phyloP scores from a whole-genome alignment of 306 rosid species.

The Gillenia trifoliata region DNA sequence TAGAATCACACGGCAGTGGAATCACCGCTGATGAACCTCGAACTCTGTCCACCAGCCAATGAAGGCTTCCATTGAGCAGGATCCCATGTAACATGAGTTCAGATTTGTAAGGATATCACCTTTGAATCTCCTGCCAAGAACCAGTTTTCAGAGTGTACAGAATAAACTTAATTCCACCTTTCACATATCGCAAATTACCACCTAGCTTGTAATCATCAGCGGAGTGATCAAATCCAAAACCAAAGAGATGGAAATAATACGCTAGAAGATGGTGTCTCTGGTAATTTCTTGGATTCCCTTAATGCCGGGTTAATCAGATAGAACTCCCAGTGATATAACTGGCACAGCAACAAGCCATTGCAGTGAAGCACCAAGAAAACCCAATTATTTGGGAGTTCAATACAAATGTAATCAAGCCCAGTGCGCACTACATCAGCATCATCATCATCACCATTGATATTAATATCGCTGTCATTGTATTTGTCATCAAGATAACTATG shows the following conservation, averaged over 20 bases:
- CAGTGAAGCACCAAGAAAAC: neutral
- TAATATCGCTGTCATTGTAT: neutral
- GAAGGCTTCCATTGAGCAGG: neutral
- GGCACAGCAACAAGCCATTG: neutral
- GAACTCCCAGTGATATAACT: neutral
- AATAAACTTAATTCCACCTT: neutral
- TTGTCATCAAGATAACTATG: neutral
- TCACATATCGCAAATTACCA: no score
- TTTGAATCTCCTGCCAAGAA: neutral
- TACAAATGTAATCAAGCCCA: neutral
- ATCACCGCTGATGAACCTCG: neutral
- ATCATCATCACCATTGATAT: neutral
- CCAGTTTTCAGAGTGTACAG: neutral
- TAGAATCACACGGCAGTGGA: neutral
- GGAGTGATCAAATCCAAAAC: neutral
- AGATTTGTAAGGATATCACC: neutral
- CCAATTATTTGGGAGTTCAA: neutral
- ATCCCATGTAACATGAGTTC: neutral
- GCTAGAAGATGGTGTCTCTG: no score
- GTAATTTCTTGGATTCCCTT: neutral
- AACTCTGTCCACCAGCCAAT: neutral
- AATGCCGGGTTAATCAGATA: neutral
- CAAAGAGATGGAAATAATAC: neutral
- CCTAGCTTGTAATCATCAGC: neutral
- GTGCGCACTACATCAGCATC: neutral